Percentiles rank a stretch among this genome's conserved stretches.
phyloP scores from a whole-genome alignment of 257 asterid species.

The Leonotis leonurus region DNA sequence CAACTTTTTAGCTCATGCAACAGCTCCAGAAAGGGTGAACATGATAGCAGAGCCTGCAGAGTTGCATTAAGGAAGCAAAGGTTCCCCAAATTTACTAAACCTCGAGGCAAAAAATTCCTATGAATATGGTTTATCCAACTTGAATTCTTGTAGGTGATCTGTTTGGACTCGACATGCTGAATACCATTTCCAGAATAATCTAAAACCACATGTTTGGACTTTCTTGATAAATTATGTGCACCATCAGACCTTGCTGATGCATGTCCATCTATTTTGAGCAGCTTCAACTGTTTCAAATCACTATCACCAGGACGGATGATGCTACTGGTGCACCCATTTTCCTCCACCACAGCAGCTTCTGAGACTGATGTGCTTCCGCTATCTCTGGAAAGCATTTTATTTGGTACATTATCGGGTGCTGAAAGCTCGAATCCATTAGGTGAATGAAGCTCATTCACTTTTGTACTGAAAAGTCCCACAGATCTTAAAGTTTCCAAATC shows the following conservation, averaged over 20 bases:
- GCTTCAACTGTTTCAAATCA: conserved; percentile 25
- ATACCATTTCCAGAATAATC: conserved; percentile 24
- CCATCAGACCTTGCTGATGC: conserved; percentile 8
- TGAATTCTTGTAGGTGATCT: conserved; percentile 22
- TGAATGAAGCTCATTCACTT: conserved; percentile 20
- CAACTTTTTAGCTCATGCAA: conserved; percentile 51
- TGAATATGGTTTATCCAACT: conserved; percentile 29
- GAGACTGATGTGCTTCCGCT: conserved; percentile 12
- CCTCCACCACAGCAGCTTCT: conserved; percentile 16
- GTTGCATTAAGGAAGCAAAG: conserved; percentile 78
- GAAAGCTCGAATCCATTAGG: conserved; percentile 23
- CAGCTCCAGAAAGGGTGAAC: conserved; percentile 59
- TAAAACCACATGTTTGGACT: conserved; percentile 18
- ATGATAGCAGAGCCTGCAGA: conserved; percentile 72
- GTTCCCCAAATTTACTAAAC: conserved; percentile 75
- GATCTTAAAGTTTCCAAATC: conserved; percentile 60
- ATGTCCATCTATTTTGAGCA: conserved; percentile 10
- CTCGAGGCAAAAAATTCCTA: conserved; percentile 55
- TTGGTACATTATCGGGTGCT: conserved; percentile 14
- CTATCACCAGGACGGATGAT: conserved; percentile 10
- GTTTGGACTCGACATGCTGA: conserved; percentile 16
- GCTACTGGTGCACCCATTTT: conserved; percentile 27
- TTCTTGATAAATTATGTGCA: conserved; percentile 9
- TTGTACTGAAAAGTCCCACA: conserved; percentile 39
- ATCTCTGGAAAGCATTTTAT: conserved; percentile 6